Evolutionary conservation across 2,329 filamentous ascomycete genomes (phyloP).

Genomic region (Fusarium paranaense): DNA sequence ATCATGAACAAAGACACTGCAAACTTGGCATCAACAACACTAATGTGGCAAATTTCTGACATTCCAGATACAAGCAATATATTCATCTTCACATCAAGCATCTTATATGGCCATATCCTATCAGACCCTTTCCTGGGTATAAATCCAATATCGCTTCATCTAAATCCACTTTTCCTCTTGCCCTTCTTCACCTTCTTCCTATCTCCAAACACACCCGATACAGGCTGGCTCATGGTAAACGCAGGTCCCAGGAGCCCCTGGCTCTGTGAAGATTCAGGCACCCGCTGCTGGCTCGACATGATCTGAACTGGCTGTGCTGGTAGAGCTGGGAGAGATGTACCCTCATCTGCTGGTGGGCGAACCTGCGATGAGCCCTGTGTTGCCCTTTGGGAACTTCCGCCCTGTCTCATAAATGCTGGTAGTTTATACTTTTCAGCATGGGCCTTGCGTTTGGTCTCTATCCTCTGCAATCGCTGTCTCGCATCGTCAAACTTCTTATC

Average conservation of each 20-base stretch:
- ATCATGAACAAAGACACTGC: constrained; percentile 21
- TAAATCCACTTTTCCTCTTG: constrained; percentile 58
- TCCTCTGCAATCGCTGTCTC: constrained; percentile 48
- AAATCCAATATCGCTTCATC: constrained; percentile 36
- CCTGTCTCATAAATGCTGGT: constrained; percentile 45
- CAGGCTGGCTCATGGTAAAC: constrained; percentile 59
- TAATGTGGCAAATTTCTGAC: neutral
- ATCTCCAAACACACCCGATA: constrained; percentile 60
- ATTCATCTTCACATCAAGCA: neutral
- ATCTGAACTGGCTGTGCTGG: constrained; percentile 40
- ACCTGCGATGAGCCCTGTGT: constrained; percentile 26
- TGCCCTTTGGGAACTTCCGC: constrained; percentile 34
- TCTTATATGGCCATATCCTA: neutral
- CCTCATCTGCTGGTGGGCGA: constrained; percentile 23
- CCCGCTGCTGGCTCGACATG: constrained; percentile 52
- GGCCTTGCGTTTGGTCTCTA: constrained; percentile 49
- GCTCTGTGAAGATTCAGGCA: constrained; percentile 51
- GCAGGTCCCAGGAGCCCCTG: constrained; percentile 44
- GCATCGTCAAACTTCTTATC: constrained; percentile 51
- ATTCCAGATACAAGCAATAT: neutral
- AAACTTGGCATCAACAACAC: neutral
- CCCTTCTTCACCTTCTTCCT: constrained; percentile 57
- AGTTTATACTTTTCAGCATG: constrained; percentile 50
- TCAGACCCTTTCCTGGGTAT: neutral
- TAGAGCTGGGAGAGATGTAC: constrained; percentile 20